These are phyloP conservation scores for Penicillium sp. DNA, from an alignment of 2,329 filamentous ascomycete species.

Conservation along the genomic window DNA sequence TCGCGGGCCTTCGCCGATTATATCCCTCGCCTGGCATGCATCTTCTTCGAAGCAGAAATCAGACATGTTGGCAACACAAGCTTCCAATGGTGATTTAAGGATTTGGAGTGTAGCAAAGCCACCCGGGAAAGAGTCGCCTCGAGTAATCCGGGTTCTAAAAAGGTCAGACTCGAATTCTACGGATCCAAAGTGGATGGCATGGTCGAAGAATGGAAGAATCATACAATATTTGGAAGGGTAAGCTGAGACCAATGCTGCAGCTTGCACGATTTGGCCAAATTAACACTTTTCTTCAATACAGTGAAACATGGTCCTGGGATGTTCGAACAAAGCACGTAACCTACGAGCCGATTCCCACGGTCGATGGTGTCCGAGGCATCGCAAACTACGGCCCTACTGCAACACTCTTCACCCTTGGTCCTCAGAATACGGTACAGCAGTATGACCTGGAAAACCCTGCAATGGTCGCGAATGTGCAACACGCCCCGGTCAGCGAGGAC, in stretches of 20 bases:
- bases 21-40: conserved; percentile 87
- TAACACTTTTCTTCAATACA: conserved; percentile 30
- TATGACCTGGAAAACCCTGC: conserved; percentile 84
- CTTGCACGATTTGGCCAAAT: not conserved
- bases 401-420: conserved; percentile 84
- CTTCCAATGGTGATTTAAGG: conserved; percentile 80
- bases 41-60: conserved; percentile 94
- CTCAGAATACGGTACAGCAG: conserved; percentile 85
- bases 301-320: conserved; percentile 92
- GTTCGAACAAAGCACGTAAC: conserved; percentile 96
- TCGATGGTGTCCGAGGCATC: conserved; percentile 73
- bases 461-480: conserved; percentile 82
- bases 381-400: conserved; percentile 86
- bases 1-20: conserved; percentile 77
- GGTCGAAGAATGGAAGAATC: conserved; percentile 97
- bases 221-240: conserved; percentile 89
- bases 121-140: conserved; percentile 67
- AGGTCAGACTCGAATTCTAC: conserved; percentile 66
- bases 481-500: conserved; percentile 72
- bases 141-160: conserved; percentile 82
- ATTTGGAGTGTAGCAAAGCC: conserved; percentile 94
- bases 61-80: conserved; percentile 94
- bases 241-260: conserved; percentile 38
- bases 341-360: conserved; percentile 78
- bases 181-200: conserved; percentile 91